Evolutionary conservation across 768 basidiomycete species (phyloP).

Genomic region (Termitomyces sp.): DNA sequence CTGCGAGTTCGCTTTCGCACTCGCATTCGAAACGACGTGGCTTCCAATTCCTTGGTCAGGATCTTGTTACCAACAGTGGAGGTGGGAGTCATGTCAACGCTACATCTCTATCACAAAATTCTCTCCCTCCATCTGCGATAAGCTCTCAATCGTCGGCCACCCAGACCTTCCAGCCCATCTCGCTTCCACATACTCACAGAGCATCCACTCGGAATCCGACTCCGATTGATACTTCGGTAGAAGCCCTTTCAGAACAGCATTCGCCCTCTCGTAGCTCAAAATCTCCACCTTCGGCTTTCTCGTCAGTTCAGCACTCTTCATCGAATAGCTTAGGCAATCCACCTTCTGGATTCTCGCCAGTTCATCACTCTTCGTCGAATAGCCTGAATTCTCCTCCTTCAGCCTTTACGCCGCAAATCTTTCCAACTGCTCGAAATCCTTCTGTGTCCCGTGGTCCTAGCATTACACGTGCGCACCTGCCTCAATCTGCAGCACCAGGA

Average conservation of each 20-base stretch:
- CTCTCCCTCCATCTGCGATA: constrained; percentile 5
- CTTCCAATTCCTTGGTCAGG: constrained; percentile 7
- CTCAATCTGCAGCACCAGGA: constrained; percentile 4
- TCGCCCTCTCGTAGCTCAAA: constrained; percentile 1
- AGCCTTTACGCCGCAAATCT: constrained; percentile 9
- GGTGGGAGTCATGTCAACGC: constrained; percentile 12
- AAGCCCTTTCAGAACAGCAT: neutral
- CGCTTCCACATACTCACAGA: constrained; percentile 10
- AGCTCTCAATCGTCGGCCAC: constrained; percentile 10
- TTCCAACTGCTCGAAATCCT: constrained; percentile 12
- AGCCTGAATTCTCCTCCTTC: constrained; percentile 1
- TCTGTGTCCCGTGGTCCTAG: constrained; percentile 8
- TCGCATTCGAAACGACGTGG: constrained; percentile 14
- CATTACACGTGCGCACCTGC: constrained; percentile 2
- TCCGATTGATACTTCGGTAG: neutral
- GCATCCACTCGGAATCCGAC: neutral
- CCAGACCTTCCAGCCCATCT: constrained; percentile 15
- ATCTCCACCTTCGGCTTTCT: constrained; percentile 7
- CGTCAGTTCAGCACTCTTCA: constrained; percentile 8
- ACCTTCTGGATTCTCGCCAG: constrained; percentile 6
- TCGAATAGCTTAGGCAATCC: neutral
- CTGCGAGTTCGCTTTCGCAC: constrained; percentile 12
- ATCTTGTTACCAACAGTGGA: neutral
- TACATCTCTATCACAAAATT: constrained; percentile 10
- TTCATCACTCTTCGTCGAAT: constrained; percentile 6